Conservation (phyloP, 805 yeast species). For the Yueomyces sp. region DNA sequence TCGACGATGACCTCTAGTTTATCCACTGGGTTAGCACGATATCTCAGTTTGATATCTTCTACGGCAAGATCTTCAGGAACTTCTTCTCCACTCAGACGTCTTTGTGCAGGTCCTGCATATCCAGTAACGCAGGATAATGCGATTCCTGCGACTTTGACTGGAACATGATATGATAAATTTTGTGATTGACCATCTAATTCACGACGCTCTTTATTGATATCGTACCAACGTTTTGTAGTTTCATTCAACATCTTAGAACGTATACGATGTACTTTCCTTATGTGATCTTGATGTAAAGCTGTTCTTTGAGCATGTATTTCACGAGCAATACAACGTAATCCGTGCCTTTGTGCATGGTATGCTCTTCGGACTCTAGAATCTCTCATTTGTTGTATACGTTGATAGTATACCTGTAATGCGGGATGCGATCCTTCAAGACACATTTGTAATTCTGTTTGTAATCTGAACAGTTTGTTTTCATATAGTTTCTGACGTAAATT, state of each 20-base stretch:
- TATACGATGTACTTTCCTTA: constrained; percentile 52
- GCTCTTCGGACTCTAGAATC: constrained; percentile 51
- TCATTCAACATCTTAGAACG: constrained; percentile 51
- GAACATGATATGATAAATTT: constrained; percentile 18
- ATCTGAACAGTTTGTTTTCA: constrained; percentile 64
- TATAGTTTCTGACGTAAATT: constrained; percentile 69
- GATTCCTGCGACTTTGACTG: constrained; percentile 13
- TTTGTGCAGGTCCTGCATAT: constrained; percentile 25
- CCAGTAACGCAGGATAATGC: constrained; percentile 26
- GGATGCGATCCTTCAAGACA: constrained; percentile 89
- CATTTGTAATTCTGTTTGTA: constrained; percentile 74
- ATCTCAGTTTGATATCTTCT: constrained; percentile 32
- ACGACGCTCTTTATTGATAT: constrained; percentile 77
- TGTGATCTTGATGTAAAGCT: constrained; percentile 71
- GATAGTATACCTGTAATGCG: constrained; percentile 60
- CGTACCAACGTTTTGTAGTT: constrained; percentile 83
- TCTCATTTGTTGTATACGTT: constrained; percentile 58
- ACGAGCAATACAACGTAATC: constrained; percentile 59
- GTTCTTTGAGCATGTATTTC: constrained; percentile 74
- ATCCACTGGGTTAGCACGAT: constrained; percentile 28
- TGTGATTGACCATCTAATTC: constrained; percentile 52
- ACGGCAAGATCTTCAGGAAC: constrained; percentile 24
- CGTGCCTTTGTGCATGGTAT: constrained; percentile 42
- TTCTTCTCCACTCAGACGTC: constrained; percentile 19
- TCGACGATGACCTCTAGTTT: constrained; percentile 42